These are phyloP conservation scores for Ulvella scutata DNA, from an alignment of 139 green algal genomes.

Conservation along the genomic window DNA sequence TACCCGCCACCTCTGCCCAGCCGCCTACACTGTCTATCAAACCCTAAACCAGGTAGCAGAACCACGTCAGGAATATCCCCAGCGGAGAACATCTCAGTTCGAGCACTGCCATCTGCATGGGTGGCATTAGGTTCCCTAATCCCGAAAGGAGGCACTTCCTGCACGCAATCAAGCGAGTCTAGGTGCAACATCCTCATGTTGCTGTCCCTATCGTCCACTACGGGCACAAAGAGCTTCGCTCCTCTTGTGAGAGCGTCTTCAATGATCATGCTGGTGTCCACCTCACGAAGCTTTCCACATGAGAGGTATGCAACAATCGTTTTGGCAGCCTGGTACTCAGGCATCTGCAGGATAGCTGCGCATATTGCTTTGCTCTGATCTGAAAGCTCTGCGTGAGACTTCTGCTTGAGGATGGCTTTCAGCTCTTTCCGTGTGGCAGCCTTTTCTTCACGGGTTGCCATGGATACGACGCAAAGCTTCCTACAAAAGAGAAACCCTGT, in stretches of 20 bases:
- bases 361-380: constrained; percentile 10
- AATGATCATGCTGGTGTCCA: constrained; percentile 42
- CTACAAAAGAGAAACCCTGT: too few relatives aligned
- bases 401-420: neutral
- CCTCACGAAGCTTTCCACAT: constrained; percentile 41
- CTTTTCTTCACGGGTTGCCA: neutral
- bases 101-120: constrained; percentile 23
- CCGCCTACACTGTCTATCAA: constrained; percentile 33
- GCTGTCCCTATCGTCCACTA: constrained; percentile 46
- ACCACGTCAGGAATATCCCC: constrained; percentile 38
- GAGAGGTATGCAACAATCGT: constrained; percentile 46
- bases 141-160: constrained; percentile 47
- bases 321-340: constrained; percentile 11
- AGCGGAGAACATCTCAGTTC: constrained; percentile 14
- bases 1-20: constrained; percentile 64
- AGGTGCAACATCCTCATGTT: constrained; percentile 74
- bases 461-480: too few relatives aligned
- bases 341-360: constrained; percentile 14
- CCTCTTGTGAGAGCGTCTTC: constrained; percentile 19
- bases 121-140: constrained; percentile 42
- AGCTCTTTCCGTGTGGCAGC: neutral
- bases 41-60: constrained; percentile 65
- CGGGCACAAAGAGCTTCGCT: constrained; percentile 37
- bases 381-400: neutral
- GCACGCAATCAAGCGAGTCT: constrained; percentile 21